Evolutionary conservation across 2,329 filamentous ascomycete species (phyloP), one percentile per base, ranked within the genome.

Genomic region (Trichoderma arundinaceum): DNA sequence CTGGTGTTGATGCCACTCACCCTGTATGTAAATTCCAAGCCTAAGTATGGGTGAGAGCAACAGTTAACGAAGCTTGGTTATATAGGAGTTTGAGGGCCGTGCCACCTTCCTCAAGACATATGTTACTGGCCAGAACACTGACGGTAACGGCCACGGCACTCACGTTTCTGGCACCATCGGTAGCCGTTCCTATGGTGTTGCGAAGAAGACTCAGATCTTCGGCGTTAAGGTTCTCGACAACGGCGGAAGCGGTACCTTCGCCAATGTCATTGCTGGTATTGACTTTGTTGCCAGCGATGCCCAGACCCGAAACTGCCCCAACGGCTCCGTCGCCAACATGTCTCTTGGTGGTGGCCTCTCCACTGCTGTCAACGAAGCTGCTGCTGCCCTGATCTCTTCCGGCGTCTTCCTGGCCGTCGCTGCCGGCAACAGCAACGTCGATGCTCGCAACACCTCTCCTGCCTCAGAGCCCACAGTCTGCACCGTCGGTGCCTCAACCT

Each of bases 341-440:
- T 85, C 83, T 15, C 81, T 88, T 4, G 84, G 85, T 9, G 84
- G 84, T 15, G 59, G 70, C 65, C 75, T 70, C 66, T 83, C 82
- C 3, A 65, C 76, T 2, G 73, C 83, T 10, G 70, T 86, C 69
- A 87, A 87, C 79, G 73, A 72, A 17, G 84, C 84, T 8, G 83
- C 85, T 8, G 77, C 77, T 33, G 76, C 75, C 62, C 77, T 84
- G 32, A 77, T 83, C 68, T 69, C 69, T 7, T 75, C 78, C 0
- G 84, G 84, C 13, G 76, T 86, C 67, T 84, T 85, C 71, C 76
- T 86, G 44, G 84, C 81, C 58, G 84, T 86, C 10, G 85, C 85
- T 2, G 85, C 85, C 17, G 85, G 85, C 49, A 87, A 87, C 72
- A 75, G 78, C 4, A 77, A 76, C 64, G 69, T 69, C 17, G 77